Evolutionary conservation across 768 basidiomycete species (phyloP).

Genomic region (Xerocomus potaroensis): DNA sequence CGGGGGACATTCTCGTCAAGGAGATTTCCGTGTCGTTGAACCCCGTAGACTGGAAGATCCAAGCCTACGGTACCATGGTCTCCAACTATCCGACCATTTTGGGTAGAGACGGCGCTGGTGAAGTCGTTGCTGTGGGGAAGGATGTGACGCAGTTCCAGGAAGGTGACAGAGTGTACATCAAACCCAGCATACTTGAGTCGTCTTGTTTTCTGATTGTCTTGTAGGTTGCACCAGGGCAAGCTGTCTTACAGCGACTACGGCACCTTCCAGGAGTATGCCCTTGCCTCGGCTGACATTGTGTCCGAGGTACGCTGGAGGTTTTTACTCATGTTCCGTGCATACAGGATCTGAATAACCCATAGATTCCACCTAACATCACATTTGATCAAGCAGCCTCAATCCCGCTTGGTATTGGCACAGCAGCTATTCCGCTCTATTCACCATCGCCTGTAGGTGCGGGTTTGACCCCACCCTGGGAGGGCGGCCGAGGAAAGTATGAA

Average conservation of each 20-base stretch:
- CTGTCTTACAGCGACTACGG: slow-evolving; percentile 2
- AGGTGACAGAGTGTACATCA: slow-evolving; percentile 17
- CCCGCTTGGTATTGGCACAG: slow-evolving; percentile 31
- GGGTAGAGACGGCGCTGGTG: slow-evolving; percentile 39
- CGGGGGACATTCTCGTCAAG: slow-evolving; percentile 43
- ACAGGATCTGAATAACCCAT: slow-evolving; percentile 14
- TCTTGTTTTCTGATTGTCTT: not conserved
- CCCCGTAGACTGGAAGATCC: slow-evolving; percentile 39
- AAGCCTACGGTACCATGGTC: not conserved
- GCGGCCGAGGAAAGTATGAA: slow-evolving; percentile 25
- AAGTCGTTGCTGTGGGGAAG: slow-evolving; percentile 37
- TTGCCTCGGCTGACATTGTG: slow-evolving; percentile 20
- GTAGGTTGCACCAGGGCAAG: slow-evolving; percentile 18
- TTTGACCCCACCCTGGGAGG: slow-evolving; percentile 33
- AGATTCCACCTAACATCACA: slow-evolving; percentile 36
- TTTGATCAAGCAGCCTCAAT: slow-evolving; percentile 40
- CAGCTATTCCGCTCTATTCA: slow-evolving; percentile 32
- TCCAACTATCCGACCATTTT: slow-evolving; percentile 33
- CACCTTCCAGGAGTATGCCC: no score
- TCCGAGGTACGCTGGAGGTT: slow-evolving; percentile 5
- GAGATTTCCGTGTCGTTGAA: slow-evolving; percentile 40
- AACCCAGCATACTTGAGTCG: not conserved
- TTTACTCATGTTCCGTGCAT: not conserved
- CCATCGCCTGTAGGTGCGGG: slow-evolving; percentile 25
- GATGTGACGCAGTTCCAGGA: slow-evolving; percentile 35